phyloP scores from a whole-genome alignment of 2,329 filamentous ascomycete species.

The Leptographium wingfieldii region DNA sequence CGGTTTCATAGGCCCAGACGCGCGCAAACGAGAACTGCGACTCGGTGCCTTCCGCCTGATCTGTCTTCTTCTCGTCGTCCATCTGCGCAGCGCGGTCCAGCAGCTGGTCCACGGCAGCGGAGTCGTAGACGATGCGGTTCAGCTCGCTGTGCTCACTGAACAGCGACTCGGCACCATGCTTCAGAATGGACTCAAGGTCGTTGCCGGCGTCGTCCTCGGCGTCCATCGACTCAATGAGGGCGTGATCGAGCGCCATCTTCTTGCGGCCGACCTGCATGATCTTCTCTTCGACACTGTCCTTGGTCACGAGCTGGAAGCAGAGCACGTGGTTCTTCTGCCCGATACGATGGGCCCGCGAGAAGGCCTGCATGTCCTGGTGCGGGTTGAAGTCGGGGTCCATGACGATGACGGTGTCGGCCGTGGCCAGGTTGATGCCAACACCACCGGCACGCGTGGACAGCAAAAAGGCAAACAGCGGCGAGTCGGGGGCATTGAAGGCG shows the following conservation, averaged over 20 bases:
- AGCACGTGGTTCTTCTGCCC: constrained; percentile 93
- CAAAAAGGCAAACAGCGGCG: constrained; percentile 76
- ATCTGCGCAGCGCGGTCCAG: constrained; percentile 71
- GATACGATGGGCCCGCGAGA: constrained; percentile 89
- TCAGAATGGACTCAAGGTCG: constrained; percentile 78
- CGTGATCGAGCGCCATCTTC: constrained; percentile 92
- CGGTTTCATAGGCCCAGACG: constrained; percentile 80
- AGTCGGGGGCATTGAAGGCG: constrained; percentile 77
- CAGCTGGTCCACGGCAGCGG: constrained; percentile 71
- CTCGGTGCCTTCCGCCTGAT: constrained; percentile 50
- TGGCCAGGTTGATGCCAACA: constrained; percentile 94
- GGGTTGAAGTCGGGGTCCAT: constrained; percentile 96
- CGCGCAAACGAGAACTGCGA: constrained; percentile 80
- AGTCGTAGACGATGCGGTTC: constrained; percentile 69
- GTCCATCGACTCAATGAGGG: constrained; percentile 85
- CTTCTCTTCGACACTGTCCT: constrained; percentile 80
- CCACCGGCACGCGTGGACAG: constrained; percentile 90
- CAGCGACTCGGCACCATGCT: constrained; percentile 73
- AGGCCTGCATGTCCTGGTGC: constrained; percentile 91
- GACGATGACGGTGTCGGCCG: constrained; percentile 95
- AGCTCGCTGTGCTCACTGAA: constrained; percentile 64
- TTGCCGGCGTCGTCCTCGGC: constrained; percentile 64
- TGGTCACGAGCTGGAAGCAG: constrained; percentile 88
- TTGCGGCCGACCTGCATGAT: constrained; percentile 92
- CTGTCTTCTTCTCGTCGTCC: constrained; percentile 46